phyloP scores from a whole-genome alignment of 208 protist species.

The Wallacemonas sp. region DNA sequence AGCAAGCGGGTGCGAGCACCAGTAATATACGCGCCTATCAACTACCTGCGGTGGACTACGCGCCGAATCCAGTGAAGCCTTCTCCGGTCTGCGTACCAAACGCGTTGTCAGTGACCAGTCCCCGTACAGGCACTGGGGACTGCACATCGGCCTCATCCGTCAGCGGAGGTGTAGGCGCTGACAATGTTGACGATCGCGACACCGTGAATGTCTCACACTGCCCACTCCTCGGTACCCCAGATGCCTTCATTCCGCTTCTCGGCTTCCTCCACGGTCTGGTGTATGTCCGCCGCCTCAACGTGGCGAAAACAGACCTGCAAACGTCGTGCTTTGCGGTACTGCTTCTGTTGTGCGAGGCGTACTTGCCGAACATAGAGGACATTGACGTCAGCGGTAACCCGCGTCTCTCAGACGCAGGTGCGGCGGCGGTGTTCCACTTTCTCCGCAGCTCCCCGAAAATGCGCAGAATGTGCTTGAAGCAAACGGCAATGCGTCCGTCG shows the following conservation, averaged over 20 bases:
- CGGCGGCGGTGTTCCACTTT: slow-evolving; percentile 5
- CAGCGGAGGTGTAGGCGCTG: no score
- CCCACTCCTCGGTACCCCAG: slow-evolving; percentile 1
- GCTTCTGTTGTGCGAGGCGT: slow-evolving; percentile 37
- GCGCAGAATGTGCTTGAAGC: neutral
- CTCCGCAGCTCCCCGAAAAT: neutral
- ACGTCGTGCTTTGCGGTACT: slow-evolving; percentile 24
- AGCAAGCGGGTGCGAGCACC: no score
- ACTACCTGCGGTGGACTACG: neutral
- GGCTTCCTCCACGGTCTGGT: slow-evolving; percentile 29
- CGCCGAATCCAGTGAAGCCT: neutral
- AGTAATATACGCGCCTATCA: no score
- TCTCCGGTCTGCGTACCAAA: neutral
- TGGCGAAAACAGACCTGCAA: slow-evolving; percentile 17
- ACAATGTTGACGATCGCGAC: neutral
- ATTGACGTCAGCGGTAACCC: slow-evolving; percentile 13
- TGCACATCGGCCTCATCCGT: no score
- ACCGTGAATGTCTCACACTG: slow-evolving; percentile 2
- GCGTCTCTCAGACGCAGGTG: neutral
- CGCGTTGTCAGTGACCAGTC: neutral
- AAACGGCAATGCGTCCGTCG: slow-evolving; percentile 13
- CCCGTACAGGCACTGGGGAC: neutral
- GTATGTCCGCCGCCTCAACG: slow-evolving; percentile 12
- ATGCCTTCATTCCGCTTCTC: slow-evolving; percentile 17
- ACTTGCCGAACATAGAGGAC: slow-evolving; percentile 28